Conservation (phyloP, 208 protist genomes). For the Plasmodiophora brassicae region DNA sequence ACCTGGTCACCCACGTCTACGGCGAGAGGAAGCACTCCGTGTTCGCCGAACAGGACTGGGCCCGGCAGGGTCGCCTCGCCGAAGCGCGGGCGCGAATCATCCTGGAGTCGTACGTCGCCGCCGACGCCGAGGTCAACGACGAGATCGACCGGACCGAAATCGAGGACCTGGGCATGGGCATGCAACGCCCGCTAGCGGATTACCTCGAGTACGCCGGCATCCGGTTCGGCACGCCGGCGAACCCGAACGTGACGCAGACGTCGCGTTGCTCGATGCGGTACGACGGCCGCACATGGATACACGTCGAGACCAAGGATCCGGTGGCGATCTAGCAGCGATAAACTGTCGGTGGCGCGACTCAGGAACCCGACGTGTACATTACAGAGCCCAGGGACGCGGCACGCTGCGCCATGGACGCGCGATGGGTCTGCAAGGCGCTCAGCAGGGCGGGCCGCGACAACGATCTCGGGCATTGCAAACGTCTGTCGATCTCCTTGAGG, state of each 20-base stretch:
- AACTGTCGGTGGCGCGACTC: too few species aligned
- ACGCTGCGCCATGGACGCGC: too few species aligned
- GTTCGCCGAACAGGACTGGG: not conserved
- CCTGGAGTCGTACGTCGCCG: not conserved
- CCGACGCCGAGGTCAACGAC: not conserved
- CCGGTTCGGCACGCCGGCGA: not conserved
- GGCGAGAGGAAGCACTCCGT: not conserved
- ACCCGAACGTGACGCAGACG: not conserved
- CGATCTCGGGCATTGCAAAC: too few species aligned
- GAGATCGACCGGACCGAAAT: constrained; percentile 7
- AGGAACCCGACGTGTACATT: too few species aligned
- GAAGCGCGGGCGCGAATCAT: not conserved
- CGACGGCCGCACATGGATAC: not conserved
- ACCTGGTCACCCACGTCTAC: constrained; percentile 8
- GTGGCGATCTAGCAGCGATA: not conserved
- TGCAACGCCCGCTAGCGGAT: not conserved
- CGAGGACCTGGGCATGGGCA: not conserved
- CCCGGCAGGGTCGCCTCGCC: not conserved
- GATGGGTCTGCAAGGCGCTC: too few species aligned
- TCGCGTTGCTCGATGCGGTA: not conserved
- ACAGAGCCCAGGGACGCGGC: too few species aligned
- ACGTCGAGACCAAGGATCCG: not conserved
- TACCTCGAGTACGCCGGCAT: constrained; percentile 2
- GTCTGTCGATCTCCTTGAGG: too few species aligned
- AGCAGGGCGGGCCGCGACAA: too few species aligned